Base-by-base conservation (phyloP, 225 moss, liverwort and hornwort genomes). In the Bryum argenteum region DNA sequence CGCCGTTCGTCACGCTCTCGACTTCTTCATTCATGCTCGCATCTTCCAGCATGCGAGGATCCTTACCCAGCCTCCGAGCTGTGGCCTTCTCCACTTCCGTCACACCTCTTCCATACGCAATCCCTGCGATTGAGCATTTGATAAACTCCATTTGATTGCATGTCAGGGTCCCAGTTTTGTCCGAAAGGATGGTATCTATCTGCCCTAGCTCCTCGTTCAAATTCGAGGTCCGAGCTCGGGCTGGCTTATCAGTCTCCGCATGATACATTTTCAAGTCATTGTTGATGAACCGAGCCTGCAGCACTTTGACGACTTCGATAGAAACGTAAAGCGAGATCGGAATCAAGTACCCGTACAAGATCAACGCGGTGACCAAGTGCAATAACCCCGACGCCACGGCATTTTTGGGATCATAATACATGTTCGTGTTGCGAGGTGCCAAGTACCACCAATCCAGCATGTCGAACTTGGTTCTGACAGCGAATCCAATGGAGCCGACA, bases 121-220 rank as follows among this genome's bases (percentile, higher is more conserved):
- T 85, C 64, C 96, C 96, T 39, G 87, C 91, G 74, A 97, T 85
- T 55, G 96, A 97, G 86, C 96, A 97, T 83, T 97, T 97, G 17
- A 97, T 74, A 44, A 97, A 97, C 80, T 97, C 96, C 96, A 97
- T 97, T 56, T 97, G 94, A 69, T 97, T 97, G 80, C 91, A 94
- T 0, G 96, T 97, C 40, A 97, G 71, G 0, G 96, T 97, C 16
- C 96, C 96, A 14, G 96, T 97, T 83, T 97, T 97, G 81, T 97
- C 96, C 1, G 96, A 97, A 38, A 97, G 86, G 57, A 97, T 94
- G 42, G 94, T 92, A 62, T 94, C 91, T 9, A 97, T 90, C 75
- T 97, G 96, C 58, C 96, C 96, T 51, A 97, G 96, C 78, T 97
- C 96, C 81, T 97, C 96, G 55, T 94, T 97, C 74, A 97, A 78